Evolutionary conservation across 192 early-diverging fungal genomes (phyloP).

Genomic region (Oehlia diaphana): DNA sequence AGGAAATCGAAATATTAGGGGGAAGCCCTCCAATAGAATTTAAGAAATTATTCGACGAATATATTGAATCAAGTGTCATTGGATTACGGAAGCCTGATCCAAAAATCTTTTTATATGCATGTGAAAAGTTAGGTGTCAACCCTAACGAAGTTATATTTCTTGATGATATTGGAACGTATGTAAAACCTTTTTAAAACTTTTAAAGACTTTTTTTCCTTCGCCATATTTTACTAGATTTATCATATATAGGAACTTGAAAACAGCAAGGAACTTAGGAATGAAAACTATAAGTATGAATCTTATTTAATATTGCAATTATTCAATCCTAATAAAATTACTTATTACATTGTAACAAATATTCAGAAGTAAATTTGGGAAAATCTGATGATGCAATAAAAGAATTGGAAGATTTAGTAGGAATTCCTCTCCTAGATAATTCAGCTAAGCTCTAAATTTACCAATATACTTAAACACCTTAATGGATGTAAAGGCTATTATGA

Average conservation of each 20-base stretch:
- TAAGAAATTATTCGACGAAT: constrained; percentile 62
- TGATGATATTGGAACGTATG: constrained; percentile 77
- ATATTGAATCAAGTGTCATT: constrained; percentile 74
- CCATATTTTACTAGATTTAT: neutral
- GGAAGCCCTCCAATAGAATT: constrained; percentile 41
- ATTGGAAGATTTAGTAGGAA: constrained; percentile 44
- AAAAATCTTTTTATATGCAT: constrained; percentile 68
- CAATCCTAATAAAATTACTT: neutral
- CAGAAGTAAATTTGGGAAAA: constrained; percentile 51
- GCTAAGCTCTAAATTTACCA: neutral
- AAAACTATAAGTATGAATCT: constrained; percentile 58
- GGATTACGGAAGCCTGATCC: constrained; percentile 87
- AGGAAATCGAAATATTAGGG: constrained; percentile 38
- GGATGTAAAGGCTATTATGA: too few species aligned
- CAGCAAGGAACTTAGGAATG: constrained; percentile 73
- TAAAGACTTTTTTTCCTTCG: neutral
- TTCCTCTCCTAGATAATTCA: constrained; percentile 6
- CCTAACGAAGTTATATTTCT: constrained; percentile 75
- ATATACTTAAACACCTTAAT: too few species aligned
- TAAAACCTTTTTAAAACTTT: constrained; percentile 24
- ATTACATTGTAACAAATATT: constrained; percentile 1
- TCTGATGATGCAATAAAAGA: constrained; percentile 50
- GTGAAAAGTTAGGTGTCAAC: constrained; percentile 64
- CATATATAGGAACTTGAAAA: constrained; percentile 55
- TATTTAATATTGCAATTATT: neutral